Evolutionary conservation across 371 early-diverging fungal species (phyloP), one percentile per base, ranked within the genome.

Genomic region (Lichtheimia corymbifera): DNA sequence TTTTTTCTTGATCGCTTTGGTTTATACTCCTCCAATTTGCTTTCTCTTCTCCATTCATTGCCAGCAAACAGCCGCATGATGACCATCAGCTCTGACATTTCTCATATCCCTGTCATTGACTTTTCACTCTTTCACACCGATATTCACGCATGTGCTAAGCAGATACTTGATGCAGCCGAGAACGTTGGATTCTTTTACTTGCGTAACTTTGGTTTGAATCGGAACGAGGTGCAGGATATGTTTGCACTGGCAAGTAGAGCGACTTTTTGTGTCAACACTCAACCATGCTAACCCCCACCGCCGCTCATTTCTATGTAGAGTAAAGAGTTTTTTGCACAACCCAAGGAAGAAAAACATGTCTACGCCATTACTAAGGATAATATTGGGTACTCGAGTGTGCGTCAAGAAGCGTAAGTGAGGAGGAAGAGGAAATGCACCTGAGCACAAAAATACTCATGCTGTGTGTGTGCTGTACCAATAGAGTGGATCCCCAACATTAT

Each of bases 121-220:
- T 83, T 81, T 64, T 63, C 70, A 15, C 61, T 76, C 15, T 83
- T 76, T 61, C 55, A 71, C 12, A 67, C 70, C 3, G 66, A 83
- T 62, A 71, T 71, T 13, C 41, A 57, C 6, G 67, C 65, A 53
- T 81, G 74, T 60, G 73, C 77, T 1, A 62, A 76, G 25, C 64
- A 68, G 41, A 55, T 83, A 30, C 61, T 68, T 30, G 71, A 67
- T 51, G 83, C 83, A 15, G 67, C 73, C 22, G 64, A 64, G 44
- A 62, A 55, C 17, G 71, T 79, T 27, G 83, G 81, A 7, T 83
- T 83, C 67, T 79, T 83, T 52, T 80, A 75, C 30, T 64, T 83
- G 51, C 71, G 68, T 61, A 80, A 83, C 70, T 75, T 77, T 53
- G 81, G 77, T 18, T 64, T 83, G 50, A 35, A 64, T 9, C 64